Conservation (phyloP, 306 rosid species). For the Ceratonia siliqua region DNA sequence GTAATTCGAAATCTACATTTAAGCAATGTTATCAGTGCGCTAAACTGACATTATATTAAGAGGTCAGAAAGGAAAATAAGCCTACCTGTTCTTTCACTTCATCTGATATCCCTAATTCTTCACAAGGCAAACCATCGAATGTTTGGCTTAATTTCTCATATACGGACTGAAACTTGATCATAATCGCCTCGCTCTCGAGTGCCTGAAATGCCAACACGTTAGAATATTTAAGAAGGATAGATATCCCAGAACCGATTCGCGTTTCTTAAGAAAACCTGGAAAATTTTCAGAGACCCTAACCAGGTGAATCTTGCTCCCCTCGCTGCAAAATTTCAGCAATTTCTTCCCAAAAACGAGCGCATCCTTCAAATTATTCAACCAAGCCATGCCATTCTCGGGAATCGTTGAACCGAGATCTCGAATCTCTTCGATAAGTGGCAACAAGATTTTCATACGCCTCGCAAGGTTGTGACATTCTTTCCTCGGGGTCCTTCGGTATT, state of each 20-base stretch:
- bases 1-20: not conserved
- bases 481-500: conserved; percentile 50
- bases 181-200: conserved; percentile 67
- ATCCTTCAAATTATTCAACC: conserved; percentile 53
- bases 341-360: conserved; percentile 61
- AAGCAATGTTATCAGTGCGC: not conserved
- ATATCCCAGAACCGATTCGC: not conserved
- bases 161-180: conserved; percentile 59
- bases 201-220: conserved; percentile 45
- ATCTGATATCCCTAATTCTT: conserved; percentile 65
- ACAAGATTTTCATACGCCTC: conserved; percentile 68
- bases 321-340: conserved; percentile 59
- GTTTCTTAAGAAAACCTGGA: not conserved
- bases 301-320: conserved; percentile 76
- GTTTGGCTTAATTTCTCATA: conserved; percentile 64
- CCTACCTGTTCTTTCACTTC: conserved; percentile 79
- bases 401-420: conserved; percentile 49
- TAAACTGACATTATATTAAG: not conserved
- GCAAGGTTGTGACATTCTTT: conserved; percentile 67
- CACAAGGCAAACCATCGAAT: conserved; percentile 56
- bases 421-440: conserved; percentile 75
- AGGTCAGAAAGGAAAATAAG: not conserved
- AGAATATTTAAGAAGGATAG: not conserved
- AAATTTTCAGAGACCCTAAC: conserved; percentile 38
- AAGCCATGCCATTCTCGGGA: conserved; percentile 39